Evolutionary conservation across 2,329 filamentous ascomycete genomes (phyloP), one percentile per base, ranked within the genome.

Genomic region (Sporothrix curviconia): DNA sequence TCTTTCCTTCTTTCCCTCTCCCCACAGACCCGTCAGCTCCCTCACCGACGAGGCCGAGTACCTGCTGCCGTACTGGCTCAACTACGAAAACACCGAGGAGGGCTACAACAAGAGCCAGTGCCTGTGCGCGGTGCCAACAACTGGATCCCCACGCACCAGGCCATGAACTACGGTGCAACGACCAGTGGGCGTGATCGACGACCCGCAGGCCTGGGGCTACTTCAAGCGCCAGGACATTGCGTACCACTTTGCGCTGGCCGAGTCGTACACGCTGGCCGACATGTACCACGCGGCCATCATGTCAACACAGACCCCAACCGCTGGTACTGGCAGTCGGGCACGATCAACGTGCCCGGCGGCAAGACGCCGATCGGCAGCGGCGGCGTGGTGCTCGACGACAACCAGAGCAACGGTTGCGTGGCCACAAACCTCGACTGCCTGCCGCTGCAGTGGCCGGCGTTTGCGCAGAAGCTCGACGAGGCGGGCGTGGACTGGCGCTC

Each of bases 171-270:
- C 7, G 79, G 74, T 1, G 76, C 46, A 81, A 79, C 62, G 73
- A 81, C 60, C 69, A 74, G 49, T 82, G 79, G 78, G 74, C 74
- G 9, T 71, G 19, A 73, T 74, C 56, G 78, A 78, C 59, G 77
- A 74, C 0, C 76, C 77, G 0, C 78, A 74, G 72, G 74, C 72
- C 36, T 78, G 76, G 77, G 77, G 74, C 0, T 79, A 81, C 64
- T 73, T 72, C 62, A 77, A 75, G 56, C 69, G 77, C 32, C 64
- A 72, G 9, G 79, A 82, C 61, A 71, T 82, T 25, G 78, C 78
- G 0, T 74, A 79, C 34, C 79, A 82, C 36, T 82, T 76, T 64
- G 73, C 75, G 24, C 75, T 82, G 62, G 79, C 78, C 4, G 79
- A 82, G 62, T 76, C 72, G 7, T 82, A 76, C 74, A 81, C 78